Conservation (phyloP, 768 basidiomycete genomes). For the Tylopilus rubrobrunneus region DNA sequence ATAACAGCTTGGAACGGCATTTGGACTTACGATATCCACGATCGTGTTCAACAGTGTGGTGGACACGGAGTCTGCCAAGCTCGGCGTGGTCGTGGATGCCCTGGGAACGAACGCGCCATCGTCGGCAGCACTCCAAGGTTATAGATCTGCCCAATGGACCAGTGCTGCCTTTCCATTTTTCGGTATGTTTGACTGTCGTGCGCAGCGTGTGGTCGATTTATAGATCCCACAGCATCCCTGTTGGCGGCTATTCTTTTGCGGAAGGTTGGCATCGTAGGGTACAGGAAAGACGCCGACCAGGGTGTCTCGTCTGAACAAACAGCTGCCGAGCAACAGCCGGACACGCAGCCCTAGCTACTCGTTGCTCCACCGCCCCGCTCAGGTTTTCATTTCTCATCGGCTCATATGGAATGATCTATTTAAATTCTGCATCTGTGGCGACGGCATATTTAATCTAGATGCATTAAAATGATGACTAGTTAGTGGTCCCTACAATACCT, state of each 20-base stretch:
- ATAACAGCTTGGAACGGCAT: conserved; percentile 57
- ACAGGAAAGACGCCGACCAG: background rate
- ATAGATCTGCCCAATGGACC: conserved; percentile 64
- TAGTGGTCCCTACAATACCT: too few species aligned
- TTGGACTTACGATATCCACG: conserved; percentile 69
- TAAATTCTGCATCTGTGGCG: too few species aligned
- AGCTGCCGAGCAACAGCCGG: background rate
- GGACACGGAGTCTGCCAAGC: conserved; percentile 24
- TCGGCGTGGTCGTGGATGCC: conserved; percentile 31
- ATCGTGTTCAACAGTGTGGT: conserved; percentile 62
- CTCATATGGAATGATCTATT: too few species aligned
- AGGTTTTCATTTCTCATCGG: too few species aligned
- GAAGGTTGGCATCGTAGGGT: conserved; percentile 41
- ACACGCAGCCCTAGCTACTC: background rate
- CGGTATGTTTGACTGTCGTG: conserved; percentile 32
- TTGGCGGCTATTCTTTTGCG: conserved; percentile 37
- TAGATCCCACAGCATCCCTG: conserved; percentile 20
- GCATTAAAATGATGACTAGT: too few species aligned
- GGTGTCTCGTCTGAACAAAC: conserved; percentile 21
- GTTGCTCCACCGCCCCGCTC: too few species aligned
- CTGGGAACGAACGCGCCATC: conserved; percentile 28
- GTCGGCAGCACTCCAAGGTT: conserved; percentile 44
- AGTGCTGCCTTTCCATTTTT: conserved; percentile 56
- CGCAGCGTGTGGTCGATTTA: too few species aligned
- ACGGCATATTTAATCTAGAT: too few species aligned